Evolutionary conservation across 345 rosid genomes (phyloP), one percentile per base, ranked within the genome.

Genomic region (Microthlaspi erraticum): DNA sequence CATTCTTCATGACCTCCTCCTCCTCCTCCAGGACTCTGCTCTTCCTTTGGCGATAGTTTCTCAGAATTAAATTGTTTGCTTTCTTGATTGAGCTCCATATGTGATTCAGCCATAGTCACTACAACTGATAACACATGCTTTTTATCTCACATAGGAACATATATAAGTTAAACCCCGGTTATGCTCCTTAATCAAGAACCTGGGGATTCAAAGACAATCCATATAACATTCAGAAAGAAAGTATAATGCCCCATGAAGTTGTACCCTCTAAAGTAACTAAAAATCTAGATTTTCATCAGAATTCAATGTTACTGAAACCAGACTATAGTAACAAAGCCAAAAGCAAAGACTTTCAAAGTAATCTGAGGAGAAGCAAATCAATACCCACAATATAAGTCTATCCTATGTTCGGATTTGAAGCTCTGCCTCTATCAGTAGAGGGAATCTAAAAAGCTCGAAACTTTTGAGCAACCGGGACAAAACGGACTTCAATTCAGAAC

Each of bases 21-120:
- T 58, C 69, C 76, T 45, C 53, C 79, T 19, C 48, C 51, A 51
- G 62, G 62, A 64, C 45, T 73, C 51, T 71, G 71, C 63, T 81
- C 88, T 19, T 65, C 54, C 45, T 77, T 81, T 43, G 80, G 57
- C 49, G 75, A 70, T 64, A 58, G 72, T 37, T 61, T 75, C 39
- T 74, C 56, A 3, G 70, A 18, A 62, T 50, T 62, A 7, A 13
- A 46, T 36, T 66, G 77, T 44, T 72, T 75, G 46, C 13, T 56
- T 16, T 77, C 84, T 38, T 72, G 75, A 53, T 77, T 76, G 64
- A 78, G 36, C 63, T 85, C 88, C 82, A 78, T 81, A 41, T 32
- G 12, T 68, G 68, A 43, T 54, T 77, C 75, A 50, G 77, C 69
- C 64, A 79, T 61, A 65, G 66, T 76, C 86, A 83, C 66, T 46